phyloP scores from a whole-genome alignment of 164 flowering plant genomes.

The Tetracentron sinense region DNA sequence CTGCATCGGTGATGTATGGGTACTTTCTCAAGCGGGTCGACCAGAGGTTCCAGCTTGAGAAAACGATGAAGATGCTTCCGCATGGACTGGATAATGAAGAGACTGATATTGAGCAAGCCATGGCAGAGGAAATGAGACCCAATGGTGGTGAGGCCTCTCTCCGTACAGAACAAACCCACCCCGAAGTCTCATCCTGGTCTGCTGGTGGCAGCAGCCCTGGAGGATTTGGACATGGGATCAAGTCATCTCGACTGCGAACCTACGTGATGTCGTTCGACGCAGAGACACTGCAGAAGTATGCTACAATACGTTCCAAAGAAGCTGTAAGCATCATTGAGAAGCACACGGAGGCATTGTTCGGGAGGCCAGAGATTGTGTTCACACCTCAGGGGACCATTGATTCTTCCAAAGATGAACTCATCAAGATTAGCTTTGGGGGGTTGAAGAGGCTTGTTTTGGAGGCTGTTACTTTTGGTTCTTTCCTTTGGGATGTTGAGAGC shows the following conservation, averaged over 20 bases:
- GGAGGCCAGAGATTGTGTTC: slow-evolving; percentile 73
- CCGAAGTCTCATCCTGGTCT: slow-evolving; percentile 53
- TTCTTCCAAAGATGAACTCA: slow-evolving; percentile 67
- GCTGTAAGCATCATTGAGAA: slow-evolving; percentile 76
- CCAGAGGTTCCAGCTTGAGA: slow-evolving; percentile 95
- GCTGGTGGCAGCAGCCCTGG: slow-evolving; percentile 47
- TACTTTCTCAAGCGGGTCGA: slow-evolving; percentile 94
- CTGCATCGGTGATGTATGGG: slow-evolving; percentile 97
- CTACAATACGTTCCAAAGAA: slow-evolving; percentile 89
- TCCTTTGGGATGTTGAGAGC: too few relatives aligned
- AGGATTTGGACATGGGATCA: slow-evolving; percentile 58
- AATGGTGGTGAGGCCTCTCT: too few relatives aligned
- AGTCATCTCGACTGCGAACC: slow-evolving; percentile 53
- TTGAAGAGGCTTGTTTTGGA: too few relatives aligned
- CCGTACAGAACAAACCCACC: slow-evolving; percentile 34
- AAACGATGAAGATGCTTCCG: slow-evolving; percentile 74
- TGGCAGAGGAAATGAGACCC: too few relatives aligned
- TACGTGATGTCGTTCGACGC: slow-evolving; percentile 96
- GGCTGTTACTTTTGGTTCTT: too few relatives aligned
- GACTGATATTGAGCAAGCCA: slow-evolving; percentile 24
- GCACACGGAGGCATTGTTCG: slow-evolving; percentile 89
- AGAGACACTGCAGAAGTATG: slow-evolving; percentile 87
- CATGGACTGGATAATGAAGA: slow-evolving; percentile 35
- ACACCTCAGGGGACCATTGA: slow-evolving; percentile 71
- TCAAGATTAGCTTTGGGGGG: slow-evolving; percentile 80